Base-by-base conservation (phyloP, 352 stramenopile species). In the Phytophthora nicotianae region DNA sequence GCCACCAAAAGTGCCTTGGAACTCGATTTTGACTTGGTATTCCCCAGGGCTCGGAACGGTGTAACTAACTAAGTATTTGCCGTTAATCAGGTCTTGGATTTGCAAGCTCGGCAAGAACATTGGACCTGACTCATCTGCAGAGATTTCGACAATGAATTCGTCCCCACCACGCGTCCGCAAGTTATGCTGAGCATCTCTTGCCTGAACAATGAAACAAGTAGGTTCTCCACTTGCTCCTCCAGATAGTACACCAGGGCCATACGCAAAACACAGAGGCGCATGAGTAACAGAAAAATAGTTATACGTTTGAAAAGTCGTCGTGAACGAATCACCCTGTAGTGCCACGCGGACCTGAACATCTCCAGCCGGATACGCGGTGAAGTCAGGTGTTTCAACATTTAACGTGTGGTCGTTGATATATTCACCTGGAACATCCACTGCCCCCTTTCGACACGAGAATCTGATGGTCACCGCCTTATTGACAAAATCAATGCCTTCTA, bases 51-150 rank as follows among this genome's bases (percentile, higher is more conserved):
- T 81, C 9, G 87, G 83, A 35, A 93, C 76, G 9, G 70, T 96
- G 64, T 97, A 99, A 35, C 82, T 95, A 33, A 99, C 92, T 17
- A 95, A 62, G 64, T 99, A 98, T 16, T 86, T 95, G n/a, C 96
- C 96, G 54, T 99, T 92, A 9, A 85, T 58, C 29, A 97, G 72
- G 43, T 99, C 96, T 54, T 92, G 78, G 16, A 94, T 74, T 24
- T 84, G 59, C 8, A 90, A 54, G 13, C 70, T 84, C 0, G 84
- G 77, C 7, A 90, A 42, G 13, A 77, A 88, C 1, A 93, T 61
- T n/a, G 75, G 77, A 0, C 72, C 72, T 1, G 62, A 70, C 1
- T 84, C 78, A 21, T 86, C 79, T 1, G 72, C 61, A 3, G 72
- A 66, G 9, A 97, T 67, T 40, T 88, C 79, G 2, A 98, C 74